phyloP scores from a whole-genome alignment of 805 yeast species.

The Metschnikowia colocasiae region DNA sequence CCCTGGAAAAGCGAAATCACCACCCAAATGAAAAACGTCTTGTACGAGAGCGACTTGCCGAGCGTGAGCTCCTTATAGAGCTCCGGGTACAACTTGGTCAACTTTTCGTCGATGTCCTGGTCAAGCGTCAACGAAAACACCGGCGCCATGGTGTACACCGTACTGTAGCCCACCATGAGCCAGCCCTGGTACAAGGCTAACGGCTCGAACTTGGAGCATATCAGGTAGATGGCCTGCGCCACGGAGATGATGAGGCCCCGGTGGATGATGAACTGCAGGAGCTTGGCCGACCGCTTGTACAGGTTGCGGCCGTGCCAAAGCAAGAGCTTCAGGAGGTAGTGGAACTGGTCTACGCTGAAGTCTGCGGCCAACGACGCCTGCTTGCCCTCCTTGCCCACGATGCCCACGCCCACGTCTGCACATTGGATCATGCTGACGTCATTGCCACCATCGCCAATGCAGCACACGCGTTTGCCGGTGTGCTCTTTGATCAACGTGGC shows the following conservation, averaged over 20 bases:
- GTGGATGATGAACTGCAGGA: constrained; percentile 94
- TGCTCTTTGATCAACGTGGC: constrained; percentile 72
- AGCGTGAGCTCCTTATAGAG: constrained; percentile 86
- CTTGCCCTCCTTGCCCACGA: constrained; percentile 97
- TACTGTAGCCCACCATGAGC: constrained; percentile 98
- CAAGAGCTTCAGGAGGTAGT: constrained; percentile 77
- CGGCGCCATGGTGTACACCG: constrained; percentile 97
- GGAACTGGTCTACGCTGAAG: constrained; percentile 88
- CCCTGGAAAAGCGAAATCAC: constrained; percentile 91
- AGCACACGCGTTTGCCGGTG: constrained; percentile 89
- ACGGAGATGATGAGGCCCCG: constrained; percentile 92
- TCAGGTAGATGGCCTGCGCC: constrained; percentile 90
- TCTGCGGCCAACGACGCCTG: constrained; percentile 98
- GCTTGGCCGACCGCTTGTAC: constrained; percentile 90
- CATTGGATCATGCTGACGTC: constrained; percentile 99
- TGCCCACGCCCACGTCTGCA: constrained; percentile 98
- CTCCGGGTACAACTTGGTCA: constrained; percentile 91
- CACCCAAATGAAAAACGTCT: constrained; percentile 90
- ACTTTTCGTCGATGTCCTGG: constrained; percentile 82
- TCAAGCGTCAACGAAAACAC: constrained; percentile 91
- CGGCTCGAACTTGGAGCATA: constrained; percentile 86
- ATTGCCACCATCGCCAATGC: constrained; percentile 99
- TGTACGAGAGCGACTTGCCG: constrained; percentile 81
- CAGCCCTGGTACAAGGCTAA: constrained; percentile 93
- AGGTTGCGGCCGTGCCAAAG: constrained; percentile 99